Conservation (phyloP, 2,329 filamentous ascomycete species). For the Trichoderma sp. region DNA sequence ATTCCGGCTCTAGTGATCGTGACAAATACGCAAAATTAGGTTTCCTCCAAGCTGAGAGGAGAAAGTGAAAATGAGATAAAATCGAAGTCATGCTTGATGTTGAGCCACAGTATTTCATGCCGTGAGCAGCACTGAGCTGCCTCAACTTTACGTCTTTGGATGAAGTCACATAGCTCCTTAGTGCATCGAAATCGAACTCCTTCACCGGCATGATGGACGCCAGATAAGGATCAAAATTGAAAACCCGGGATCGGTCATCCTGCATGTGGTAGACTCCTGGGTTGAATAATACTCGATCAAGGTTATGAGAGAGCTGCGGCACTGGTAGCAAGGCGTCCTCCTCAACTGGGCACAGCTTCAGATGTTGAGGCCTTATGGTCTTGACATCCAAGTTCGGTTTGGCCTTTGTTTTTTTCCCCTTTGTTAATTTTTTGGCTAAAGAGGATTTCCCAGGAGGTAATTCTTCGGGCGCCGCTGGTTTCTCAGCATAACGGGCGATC, state of each 20-base stretch:
- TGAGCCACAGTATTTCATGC: constrained; percentile 86
- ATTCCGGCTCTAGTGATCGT: constrained; percentile 62
- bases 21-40: constrained; percentile 70
- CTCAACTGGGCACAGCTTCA: constrained; percentile 38
- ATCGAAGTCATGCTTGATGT: constrained; percentile 95
- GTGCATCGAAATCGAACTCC: constrained; percentile 87
- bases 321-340: constrained; percentile 42
- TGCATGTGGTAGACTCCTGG: constrained; percentile 89
- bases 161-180: constrained; percentile 88
- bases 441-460: constrained; percentile 7
- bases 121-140: constrained; percentile 64
- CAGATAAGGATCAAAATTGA: constrained; percentile 96
- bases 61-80: constrained; percentile 87
- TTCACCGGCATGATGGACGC: constrained; percentile 88
- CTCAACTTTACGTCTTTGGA: constrained; percentile 77
- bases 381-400: constrained; percentile 32
- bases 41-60: constrained; percentile 80
- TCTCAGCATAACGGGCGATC: constrained; percentile 1
- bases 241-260: constrained; percentile 83
- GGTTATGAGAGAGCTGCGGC: constrained; percentile 68
- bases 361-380: constrained; percentile 31
- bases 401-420: neutral
- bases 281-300: constrained; percentile 94
- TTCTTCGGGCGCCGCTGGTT: neutral
- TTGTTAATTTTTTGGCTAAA: neutral